Base-by-base conservation (phyloP, 352 stramenopile genomes). In the Lagenidium sp. region DNA sequence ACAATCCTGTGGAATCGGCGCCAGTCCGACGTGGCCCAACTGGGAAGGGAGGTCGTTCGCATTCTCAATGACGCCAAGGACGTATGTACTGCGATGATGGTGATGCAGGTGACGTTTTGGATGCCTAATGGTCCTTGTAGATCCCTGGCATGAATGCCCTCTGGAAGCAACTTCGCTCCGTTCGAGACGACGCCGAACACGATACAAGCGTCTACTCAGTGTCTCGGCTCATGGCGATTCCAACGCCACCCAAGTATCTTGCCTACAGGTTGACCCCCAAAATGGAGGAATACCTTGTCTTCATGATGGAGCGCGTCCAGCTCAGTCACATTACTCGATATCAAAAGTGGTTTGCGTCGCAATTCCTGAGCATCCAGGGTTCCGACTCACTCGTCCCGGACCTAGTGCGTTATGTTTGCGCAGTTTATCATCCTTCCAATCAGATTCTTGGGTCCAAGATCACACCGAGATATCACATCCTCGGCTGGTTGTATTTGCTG, bases 231-330 rank as follows among this genome's bases (percentile, higher is more conserved):
- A 90, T 90, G 78, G 50, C 66, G 13, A 73, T 65, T 38, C 66
- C 71, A 19, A 90, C 80, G 4, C 80, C 77, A 43, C 60, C 74
- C 1, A 87, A 75, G 46, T 90, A 85, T 41, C 57, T 93, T 11
- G 77, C 79, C 6, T 88, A 84, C 20, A 75, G 80, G 6, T 60
- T 93, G 39, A 85, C 78, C 16, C 76, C 78, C 7, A 93, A 85
- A 50, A 90, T 93, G 77, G 77, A 93, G 44, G 80, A 93, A 41
- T 69, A 87, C 22, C 47, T 93, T 6, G 56, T 89, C 8, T 93
- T 93, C 56, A 87, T 93, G 70, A 90, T 89, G 77, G 78, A 90
- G 23, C 67, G 70, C 10, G 78, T 90, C 18, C 78, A 90, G 60
- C 60, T 78, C 44, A 66, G 72, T 29, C 78, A 72, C 1, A 68